Evolutionary conservation across 192 early-diverging fungal species (phyloP).

Genomic region (Rhizoclosmatium sp.): DNA sequence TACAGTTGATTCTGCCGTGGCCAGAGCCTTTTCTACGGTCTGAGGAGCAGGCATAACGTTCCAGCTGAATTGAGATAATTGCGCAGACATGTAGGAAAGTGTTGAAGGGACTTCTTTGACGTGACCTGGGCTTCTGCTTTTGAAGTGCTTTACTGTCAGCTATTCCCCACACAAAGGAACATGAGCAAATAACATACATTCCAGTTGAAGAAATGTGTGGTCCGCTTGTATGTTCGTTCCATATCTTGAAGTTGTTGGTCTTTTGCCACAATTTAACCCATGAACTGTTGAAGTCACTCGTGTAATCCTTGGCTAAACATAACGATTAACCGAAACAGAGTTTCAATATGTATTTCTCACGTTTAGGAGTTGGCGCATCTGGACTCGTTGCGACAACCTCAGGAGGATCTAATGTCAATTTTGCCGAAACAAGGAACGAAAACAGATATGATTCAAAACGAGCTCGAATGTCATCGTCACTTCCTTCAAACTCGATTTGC

Average conservation of each 20-base stretch:
- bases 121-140: constrained; percentile 48
- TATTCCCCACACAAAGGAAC: not conserved
- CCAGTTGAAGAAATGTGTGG: constrained; percentile 58
- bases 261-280: constrained; percentile 74
- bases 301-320: constrained; percentile 58
- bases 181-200: constrained; percentile 13
- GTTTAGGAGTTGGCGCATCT: constrained; percentile 18
- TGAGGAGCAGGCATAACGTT: constrained; percentile 1
- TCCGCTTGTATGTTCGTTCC: constrained; percentile 60
- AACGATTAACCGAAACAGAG: not conserved
- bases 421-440: constrained; percentile 71
- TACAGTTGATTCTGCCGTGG: constrained; percentile 14
- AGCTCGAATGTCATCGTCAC: constrained; percentile 79
- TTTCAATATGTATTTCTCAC: not conserved
- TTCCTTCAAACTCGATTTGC: constrained; percentile 75
- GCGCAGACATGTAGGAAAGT: constrained; percentile 21
- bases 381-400: constrained; percentile 31
- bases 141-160: constrained; percentile 47
- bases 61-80: constrained; percentile 21
- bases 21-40: constrained; percentile 12
- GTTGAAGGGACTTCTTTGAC: constrained; percentile 30
- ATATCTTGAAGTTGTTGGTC: constrained; percentile 72
- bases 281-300: constrained; percentile 67
- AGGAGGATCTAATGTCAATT: constrained; percentile 52
- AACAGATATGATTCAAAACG: constrained; percentile 79